Conservation (phyloP, 495 filamentous ascomycete genomes). For the Penicillium mononematosum region DNA sequence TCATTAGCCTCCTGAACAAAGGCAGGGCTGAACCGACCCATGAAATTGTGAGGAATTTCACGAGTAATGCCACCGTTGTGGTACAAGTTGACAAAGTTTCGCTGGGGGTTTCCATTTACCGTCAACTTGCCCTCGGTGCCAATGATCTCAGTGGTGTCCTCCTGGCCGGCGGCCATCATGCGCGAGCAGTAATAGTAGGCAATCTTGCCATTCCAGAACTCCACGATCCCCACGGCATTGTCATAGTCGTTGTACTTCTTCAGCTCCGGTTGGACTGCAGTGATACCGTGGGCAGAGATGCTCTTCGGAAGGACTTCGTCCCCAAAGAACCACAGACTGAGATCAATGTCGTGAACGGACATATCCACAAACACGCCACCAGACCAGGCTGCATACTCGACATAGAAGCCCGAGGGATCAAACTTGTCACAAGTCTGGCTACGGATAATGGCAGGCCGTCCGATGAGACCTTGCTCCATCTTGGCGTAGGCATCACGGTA, state of each 20-base stretch:
- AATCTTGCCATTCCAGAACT: slow-evolving; percentile 58
- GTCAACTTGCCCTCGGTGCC: slow-evolving; percentile 59
- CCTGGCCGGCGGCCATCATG: slow-evolving; percentile 62
- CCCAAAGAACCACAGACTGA: slow-evolving; percentile 56
- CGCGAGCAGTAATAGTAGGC: slow-evolving; percentile 58
- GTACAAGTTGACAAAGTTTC: slow-evolving; percentile 50
- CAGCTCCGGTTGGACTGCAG: slow-evolving; percentile 56
- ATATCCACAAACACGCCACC: slow-evolving; percentile 62
- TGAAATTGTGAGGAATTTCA: slow-evolving; percentile 54
- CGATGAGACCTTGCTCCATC: slow-evolving; percentile 46
- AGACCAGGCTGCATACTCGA: slow-evolving; percentile 52
- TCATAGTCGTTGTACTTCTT: slow-evolving; percentile 55
- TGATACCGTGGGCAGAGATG: slow-evolving; percentile 51
- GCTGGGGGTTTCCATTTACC: slow-evolving; percentile 52
- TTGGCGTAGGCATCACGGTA: slow-evolving; percentile 52
- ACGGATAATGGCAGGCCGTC: slow-evolving; percentile 50
- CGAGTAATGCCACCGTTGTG: slow-evolving; percentile 46
- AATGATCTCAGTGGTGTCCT: slow-evolving; percentile 62
- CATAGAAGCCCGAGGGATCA: slow-evolving; percentile 53
- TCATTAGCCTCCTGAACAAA: slow-evolving; percentile 59
- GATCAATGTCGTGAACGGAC: slow-evolving; percentile 57
- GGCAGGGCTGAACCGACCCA: slow-evolving; percentile 53
- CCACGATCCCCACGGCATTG: slow-evolving; percentile 60
- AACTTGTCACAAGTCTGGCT: slow-evolving; percentile 57
- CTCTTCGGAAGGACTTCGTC: slow-evolving; percentile 44